Evolutionary conservation across 1,284 basidiomycete species (phyloP), one percentile per base, ranked within the genome.

Genomic region (Ceratobasidium sp.): DNA sequence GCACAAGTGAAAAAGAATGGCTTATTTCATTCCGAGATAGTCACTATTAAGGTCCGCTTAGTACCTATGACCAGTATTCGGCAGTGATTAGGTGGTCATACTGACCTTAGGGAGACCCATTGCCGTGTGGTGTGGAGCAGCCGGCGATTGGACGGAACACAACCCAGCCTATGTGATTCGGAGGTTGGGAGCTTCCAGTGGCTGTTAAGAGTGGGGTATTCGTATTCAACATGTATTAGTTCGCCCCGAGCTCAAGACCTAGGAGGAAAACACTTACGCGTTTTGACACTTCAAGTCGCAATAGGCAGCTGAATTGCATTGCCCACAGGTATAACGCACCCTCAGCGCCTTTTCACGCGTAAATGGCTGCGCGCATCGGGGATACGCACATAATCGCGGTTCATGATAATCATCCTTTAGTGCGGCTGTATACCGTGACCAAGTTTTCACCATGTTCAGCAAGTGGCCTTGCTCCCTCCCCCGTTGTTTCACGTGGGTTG

Each of bases 111-210:
- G 6, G 36, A 38, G 11, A 11, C 8, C 36, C 6, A 11, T 38
- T 38, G 36, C 11, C 2, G 36, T 38, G 36, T 38, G 36, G 36
- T 38, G 11, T 9, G 36, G 9, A 38, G 8, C 36, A 83, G 83
- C 70, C 83, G 76, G 36, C 11, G 9, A 46, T n/a, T n/a, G 44
- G n/a, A 16, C 44, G 44, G 44, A 46, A 46, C 16, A n/a, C 44
- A 46, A 16, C 1, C 44, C 9, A 16, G 44, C 44, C 44, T 42
- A 28, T 61, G 59, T 7, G 59, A 61, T 16, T 61, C 40, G 7
- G 14, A n/a, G 14, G 59, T 44, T 28, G n/a, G 59, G 14, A 61
- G 7, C 5, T 12, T 4, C 59, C 59, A 61, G 23, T 61, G 59
- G 3, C 59, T 44, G 18, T 30, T 9, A n/a, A 25, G 9, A 30